Percentiles rank a stretch among this genome's conserved stretches.
Conservation (phyloP, 139 green algal genomes). For the Chlorella ohadii region DNA sequence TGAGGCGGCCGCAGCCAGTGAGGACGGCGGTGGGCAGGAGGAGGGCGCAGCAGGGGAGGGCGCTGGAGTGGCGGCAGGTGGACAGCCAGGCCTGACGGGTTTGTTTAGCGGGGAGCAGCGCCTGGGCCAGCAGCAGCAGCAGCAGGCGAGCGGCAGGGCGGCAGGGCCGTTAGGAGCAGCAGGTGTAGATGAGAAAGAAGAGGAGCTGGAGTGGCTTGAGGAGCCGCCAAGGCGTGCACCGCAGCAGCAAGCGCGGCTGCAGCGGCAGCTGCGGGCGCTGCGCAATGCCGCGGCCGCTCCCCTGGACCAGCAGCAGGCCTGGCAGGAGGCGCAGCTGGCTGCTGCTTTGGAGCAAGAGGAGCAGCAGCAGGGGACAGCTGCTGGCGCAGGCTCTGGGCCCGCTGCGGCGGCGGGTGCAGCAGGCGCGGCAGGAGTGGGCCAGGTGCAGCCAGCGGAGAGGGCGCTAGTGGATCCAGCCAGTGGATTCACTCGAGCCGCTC, state of each 20-base stretch:
- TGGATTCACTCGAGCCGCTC: background rate
- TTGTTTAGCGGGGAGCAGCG: too few species aligned
- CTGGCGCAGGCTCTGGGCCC: background rate
- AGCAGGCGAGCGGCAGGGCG: background rate
- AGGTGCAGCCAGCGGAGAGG: background rate
- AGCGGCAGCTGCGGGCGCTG: background rate
- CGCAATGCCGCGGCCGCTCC: background rate
- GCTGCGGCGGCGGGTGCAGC: background rate
- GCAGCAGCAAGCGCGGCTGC: background rate
- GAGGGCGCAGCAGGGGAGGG: background rate
- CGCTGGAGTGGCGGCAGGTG: too few species aligned
- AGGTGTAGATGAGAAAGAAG: background rate
- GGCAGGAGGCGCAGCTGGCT: background rate
- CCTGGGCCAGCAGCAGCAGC: too few species aligned
- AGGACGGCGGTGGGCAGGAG: background rate
- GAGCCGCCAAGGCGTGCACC: background rate
- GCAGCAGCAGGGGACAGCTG: background rate
- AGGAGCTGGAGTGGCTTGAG: slow-evolving; percentile 16
- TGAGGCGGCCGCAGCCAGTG: too few species aligned
- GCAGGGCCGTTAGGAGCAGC: background rate
- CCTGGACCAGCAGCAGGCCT: slow-evolving; percentile 1
- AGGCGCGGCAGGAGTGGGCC: background rate
- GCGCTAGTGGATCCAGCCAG: background rate
- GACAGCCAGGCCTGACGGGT: too few species aligned
- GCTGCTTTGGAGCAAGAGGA: background rate